Base-by-base conservation (phyloP, 139 green algal species). In the Tetradesmus obliquus region DNA sequence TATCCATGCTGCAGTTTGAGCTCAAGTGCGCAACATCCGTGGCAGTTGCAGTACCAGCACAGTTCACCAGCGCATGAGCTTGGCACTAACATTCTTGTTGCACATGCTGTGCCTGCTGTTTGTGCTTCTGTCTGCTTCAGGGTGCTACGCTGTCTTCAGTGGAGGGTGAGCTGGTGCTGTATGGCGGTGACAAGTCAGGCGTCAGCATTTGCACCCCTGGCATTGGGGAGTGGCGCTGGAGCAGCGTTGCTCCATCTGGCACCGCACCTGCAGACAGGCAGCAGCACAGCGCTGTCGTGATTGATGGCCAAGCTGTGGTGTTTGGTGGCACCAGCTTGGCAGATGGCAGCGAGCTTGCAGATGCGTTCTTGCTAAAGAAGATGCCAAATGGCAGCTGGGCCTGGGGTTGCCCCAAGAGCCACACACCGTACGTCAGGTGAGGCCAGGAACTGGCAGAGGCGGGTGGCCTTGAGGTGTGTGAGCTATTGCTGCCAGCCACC, bases 101-200 rank as follows among this genome's bases (percentile, higher is more conserved):
- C n/a, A 19, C 81, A 45, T 86, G 66, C 66, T 24, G 5, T 76
- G 17, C 15, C 66, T 71, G 60, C 74, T 54, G 79, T 17, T 20
- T 83, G 6, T 83, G 10, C 10, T 53, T 20, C 79, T 55, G 79
- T n/a, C 81, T 32, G 81, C 53, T 3, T 15, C 24, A 91, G 88
- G 96, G 95, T n/a, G 79, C 90, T 19, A 94, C 85, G 7, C 81
- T 97, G 53, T 74, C 76, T 1, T 80, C 91, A 0, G 12, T 98
- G 3, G 95, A 92, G 55, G 89, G 84, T 10, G 90, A 97, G 71
- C 86, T 98, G 20, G 93, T 98, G 45, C 80, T 98, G 58, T 98
- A 95, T 88, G 96, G 96, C 51, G 96, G 95, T 15, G 94, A 97
- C 90, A 97, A 96, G 86, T 94, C 91, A 9, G 95, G 95, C 15